Conservation (phyloP, 345 rosid genomes). For the Citrus australasica region DNA sequence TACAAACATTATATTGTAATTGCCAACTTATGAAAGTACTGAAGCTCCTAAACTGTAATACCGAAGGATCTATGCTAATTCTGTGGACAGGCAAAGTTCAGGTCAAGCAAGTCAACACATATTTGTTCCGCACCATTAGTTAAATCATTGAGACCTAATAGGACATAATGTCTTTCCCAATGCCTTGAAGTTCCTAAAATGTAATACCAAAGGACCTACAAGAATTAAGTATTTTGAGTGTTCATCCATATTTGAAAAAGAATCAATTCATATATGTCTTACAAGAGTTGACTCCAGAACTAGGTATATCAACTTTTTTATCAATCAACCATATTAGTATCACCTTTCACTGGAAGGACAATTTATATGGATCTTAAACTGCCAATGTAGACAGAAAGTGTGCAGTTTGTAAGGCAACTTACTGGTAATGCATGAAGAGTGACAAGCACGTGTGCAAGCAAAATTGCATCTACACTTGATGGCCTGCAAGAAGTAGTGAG, state of each 20-base stretch:
- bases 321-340: background rate
- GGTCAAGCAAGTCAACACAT: background rate
- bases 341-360: background rate
- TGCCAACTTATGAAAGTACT: background rate
- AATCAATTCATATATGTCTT: background rate
- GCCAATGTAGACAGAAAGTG: background rate
- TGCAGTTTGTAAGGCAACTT: slow-evolving; percentile 31
- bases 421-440: slow-evolving; percentile 79
- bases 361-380: background rate
- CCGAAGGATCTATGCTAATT: background rate
- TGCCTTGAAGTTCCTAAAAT: background rate
- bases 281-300: background rate
- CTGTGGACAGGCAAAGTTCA: background rate
- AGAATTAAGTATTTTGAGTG: background rate
- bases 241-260: background rate
- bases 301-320: background rate
- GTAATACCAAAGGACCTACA: background rate
- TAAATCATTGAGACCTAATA: background rate
- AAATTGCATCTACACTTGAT: slow-evolving; percentile 80
- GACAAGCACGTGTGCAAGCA: slow-evolving; percentile 68
- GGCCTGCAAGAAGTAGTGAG: slow-evolving; percentile 48
- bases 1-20: background rate
- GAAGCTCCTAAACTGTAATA: background rate
- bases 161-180: background rate
- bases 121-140: background rate